Percentiles rank a stretch among this genome's conserved stretches.
Conservation (phyloP, 2,329 filamentous ascomycete species). For the Curvularia sp. region DNA sequence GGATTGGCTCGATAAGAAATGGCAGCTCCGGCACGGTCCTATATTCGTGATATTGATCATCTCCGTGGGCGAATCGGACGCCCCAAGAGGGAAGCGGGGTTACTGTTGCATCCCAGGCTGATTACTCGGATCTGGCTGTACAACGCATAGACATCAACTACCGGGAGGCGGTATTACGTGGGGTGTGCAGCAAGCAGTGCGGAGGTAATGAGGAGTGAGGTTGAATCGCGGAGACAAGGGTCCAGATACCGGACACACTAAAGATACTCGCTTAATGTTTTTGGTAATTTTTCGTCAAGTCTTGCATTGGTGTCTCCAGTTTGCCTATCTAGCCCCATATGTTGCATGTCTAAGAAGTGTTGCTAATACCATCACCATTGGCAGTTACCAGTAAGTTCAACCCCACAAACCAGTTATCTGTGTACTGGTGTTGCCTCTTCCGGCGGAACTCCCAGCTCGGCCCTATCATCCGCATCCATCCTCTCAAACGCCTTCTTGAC, state of each 20-base stretch:
- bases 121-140: slow-evolving; percentile 4
- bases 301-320: slow-evolving; percentile 26
- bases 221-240: slow-evolving; percentile 27
- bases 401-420: slow-evolving; percentile 14
- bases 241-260: slow-evolving; percentile 29
- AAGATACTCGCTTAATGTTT: slow-evolving; percentile 30
- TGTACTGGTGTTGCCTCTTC: slow-evolving; percentile 28
- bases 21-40: background rate
- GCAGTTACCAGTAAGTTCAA: slow-evolving; percentile 4
- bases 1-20: slow-evolving; percentile 21
- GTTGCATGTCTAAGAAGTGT: slow-evolving; percentile 27
- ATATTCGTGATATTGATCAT: background rate
- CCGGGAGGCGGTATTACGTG: slow-evolving; percentile 19
- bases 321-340: slow-evolving; percentile 35
- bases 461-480: slow-evolving; percentile 63
- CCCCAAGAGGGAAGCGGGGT: slow-evolving; percentile 3
- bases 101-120: background rate
- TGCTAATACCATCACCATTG: slow-evolving; percentile 21
- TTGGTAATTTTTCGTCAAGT: slow-evolving; percentile 31
- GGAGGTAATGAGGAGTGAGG: slow-evolving; percentile 28
- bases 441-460: slow-evolving; percentile 47
- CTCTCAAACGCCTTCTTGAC: slow-evolving; percentile 74
- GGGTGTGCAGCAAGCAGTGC: slow-evolving; percentile 26
- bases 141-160: slow-evolving; percentile 17
- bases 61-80: slow-evolving; percentile 14